A percentile compares a stretch with the other conserved stretches of the same genome.
phyloP scores from a whole-genome alignment of 2,329 filamentous ascomycete species.

The Chrysoporthe austroafricana region DNA sequence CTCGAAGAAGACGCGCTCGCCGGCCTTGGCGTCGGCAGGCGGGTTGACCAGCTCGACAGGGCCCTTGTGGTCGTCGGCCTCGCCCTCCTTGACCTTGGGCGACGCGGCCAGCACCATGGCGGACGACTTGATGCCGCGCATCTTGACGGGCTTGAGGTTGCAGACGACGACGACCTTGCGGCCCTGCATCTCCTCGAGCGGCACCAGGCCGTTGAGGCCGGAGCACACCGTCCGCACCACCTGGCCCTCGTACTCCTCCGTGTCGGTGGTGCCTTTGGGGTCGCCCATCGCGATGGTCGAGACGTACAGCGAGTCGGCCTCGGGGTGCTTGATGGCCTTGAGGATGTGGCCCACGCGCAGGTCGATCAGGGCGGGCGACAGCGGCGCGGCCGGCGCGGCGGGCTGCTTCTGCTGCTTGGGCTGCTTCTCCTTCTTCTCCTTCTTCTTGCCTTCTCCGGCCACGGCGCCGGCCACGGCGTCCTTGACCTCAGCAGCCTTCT shows the following conservation, averaged over 20 bases:
- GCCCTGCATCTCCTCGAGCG: constrained; percentile 93
- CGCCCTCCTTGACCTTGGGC: constrained; percentile 79
- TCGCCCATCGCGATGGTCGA: constrained; percentile 96
- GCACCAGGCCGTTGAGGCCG: constrained; percentile 89
- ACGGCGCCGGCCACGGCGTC: constrained; percentile 51
- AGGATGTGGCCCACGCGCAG: constrained; percentile 96
- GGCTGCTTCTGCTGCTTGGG: constrained; percentile 74
- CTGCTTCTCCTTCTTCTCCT: constrained; percentile 91
- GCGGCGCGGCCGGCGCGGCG: constrained; percentile 70
- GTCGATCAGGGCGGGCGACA: constrained; percentile 86
- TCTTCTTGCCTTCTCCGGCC: constrained; percentile 60
- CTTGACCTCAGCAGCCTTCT: constrained; percentile 56
- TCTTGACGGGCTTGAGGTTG: constrained; percentile 98
- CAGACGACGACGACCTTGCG: constrained; percentile 95
- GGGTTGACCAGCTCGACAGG: constrained; percentile 91
- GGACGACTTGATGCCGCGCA: constrained; percentile 80
- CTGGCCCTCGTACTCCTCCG: constrained; percentile 87
- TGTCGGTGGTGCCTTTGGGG: constrained; percentile 82
- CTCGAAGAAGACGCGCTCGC: constrained; percentile 90
- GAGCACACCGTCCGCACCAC: constrained; percentile 95
- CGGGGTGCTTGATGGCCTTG: constrained; percentile 92
- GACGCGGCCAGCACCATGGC: constrained; percentile 97
- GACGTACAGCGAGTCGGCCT: constrained; percentile 94
- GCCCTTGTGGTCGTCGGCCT: constrained; percentile 81
- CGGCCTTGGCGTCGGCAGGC: constrained; percentile 76